Percentiles rank a stretch among this genome's conserved stretches.
These are phyloP conservation scores for Ascosphaera pollenicola DNA, from an alignment of 2,329 filamentous ascomycete species.

Conservation along the genomic window DNA sequence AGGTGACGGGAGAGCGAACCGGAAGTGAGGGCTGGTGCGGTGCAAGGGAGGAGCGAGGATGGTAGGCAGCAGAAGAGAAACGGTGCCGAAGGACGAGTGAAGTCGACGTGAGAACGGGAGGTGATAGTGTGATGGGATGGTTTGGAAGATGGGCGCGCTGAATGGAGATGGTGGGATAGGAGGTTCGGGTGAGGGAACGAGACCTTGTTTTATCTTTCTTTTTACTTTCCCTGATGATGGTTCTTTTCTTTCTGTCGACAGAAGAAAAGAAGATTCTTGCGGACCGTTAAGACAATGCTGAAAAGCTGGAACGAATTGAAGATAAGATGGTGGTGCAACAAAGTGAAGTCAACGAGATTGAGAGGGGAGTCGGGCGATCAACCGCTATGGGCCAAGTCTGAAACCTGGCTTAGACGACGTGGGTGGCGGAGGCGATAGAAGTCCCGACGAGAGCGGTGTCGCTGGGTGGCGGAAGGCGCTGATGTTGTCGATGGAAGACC, in stretches of 20 bases:
- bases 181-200: not conserved
- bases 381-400: not conserved
- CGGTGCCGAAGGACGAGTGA: conserved; percentile 15
- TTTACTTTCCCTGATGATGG: not conserved
- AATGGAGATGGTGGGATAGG: conserved; percentile 9
- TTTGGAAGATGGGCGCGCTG: conserved; percentile 10
- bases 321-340: not conserved
- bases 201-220: not conserved
- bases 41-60: conserved; percentile 5
- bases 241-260: not conserved
- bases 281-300: not conserved
- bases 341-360: not conserved
- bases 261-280: not conserved
- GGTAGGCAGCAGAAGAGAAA: conserved; percentile 10
- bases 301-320: too few species aligned
- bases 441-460: not conserved
- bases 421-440: too few species aligned
- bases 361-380: not conserved
- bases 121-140: conserved; percentile 3
- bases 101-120: conserved; percentile 10
- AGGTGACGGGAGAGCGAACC: conserved; percentile 8
- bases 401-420: not conserved
- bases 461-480: not conserved
- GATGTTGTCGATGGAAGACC: too few species aligned
- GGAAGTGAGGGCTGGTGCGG: conserved; percentile 4